Percentiles rank a stretch among this genome's conserved stretches.
phyloP scores from a whole-genome alignment of 78 protist species.

The Neovahlkampfia damariscottae region DNA sequence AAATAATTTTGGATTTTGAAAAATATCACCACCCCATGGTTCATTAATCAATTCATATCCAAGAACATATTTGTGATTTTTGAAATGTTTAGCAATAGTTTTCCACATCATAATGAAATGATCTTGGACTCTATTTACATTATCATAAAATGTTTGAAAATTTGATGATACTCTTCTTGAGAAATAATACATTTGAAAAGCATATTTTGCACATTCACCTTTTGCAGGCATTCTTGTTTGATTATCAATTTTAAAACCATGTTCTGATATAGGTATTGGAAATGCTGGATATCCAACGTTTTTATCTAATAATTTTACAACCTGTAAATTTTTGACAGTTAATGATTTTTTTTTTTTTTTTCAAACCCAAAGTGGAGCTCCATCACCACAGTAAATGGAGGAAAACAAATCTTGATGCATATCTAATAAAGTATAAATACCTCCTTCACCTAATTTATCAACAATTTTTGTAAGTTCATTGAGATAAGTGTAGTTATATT shows the following conservation, averaged over 20 bases:
- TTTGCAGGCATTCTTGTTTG: background rate
- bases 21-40: slow-evolving; percentile 57
- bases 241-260: too few relatives aligned
- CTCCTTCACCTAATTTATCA: slow-evolving; percentile 3
- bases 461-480: slow-evolving; percentile 21
- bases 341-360: too few relatives aligned
- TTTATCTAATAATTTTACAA: too few relatives aligned
- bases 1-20: slow-evolving; percentile 30
- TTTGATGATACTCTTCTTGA: slow-evolving; percentile 19
- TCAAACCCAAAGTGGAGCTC: slow-evolving; percentile 47
- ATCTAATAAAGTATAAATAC: slow-evolving; percentile 52
- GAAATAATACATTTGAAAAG: slow-evolving; percentile 42
- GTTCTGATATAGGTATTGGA: background rate
- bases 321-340: too few relatives aligned
- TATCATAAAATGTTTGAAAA: slow-evolving; percentile 52
- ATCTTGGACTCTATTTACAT: slow-evolving; percentile 30
- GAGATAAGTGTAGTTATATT: slow-evolving; percentile 48
- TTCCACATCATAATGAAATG: slow-evolving; percentile 49
- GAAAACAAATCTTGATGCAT: slow-evolving; percentile 65
- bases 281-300: background rate
- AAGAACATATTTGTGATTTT: slow-evolving; percentile 1
- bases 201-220: slow-evolving; percentile 4
- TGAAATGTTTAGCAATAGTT: slow-evolving; percentile 21
- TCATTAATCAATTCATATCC: slow-evolving; percentile 81
- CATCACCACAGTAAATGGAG: slow-evolving; percentile 57